A percentile compares a stretch with the other conserved stretches of the same genome.
Conservation (phyloP, 192 early-diverging fungal species). For the Rhizoclosmatium globosum region DNA sequence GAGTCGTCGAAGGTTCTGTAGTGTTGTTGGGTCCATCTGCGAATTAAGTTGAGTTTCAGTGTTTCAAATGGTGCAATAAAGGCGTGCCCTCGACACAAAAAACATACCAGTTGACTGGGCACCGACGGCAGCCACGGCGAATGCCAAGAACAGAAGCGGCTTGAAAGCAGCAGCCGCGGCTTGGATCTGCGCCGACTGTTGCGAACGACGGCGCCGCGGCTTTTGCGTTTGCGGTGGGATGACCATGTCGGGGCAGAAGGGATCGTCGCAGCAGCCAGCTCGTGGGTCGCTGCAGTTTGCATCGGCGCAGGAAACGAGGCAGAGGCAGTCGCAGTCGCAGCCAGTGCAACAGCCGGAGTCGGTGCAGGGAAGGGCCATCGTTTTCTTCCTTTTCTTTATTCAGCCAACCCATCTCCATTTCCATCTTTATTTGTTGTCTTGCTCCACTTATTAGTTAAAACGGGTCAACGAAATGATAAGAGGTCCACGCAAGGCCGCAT, state of each 20-base stretch:
- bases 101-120: not conserved
- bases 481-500: no score
- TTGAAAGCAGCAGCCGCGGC: not conserved
- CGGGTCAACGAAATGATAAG: no score
- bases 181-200: not conserved
- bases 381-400: no score
- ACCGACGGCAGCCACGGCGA: not conserved
- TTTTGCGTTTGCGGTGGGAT: not conserved
- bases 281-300: no score
- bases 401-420: no score
- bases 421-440: no score
- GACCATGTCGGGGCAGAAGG: not conserved
- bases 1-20: not conserved
- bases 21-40: not conserved
- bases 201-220: not conserved
- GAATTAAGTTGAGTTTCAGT: not conserved
- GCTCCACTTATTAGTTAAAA: no score
- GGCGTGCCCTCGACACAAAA: not conserved
- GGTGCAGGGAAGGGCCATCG: no score
- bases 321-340: no score
- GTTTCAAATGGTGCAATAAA: not conserved
- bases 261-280: not conserved
- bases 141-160: not conserved
- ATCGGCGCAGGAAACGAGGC: no score
- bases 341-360: no score